phyloP scores from a whole-genome alignment of 1,284 basidiomycete genomes.

The Athelia sp. region DNA sequence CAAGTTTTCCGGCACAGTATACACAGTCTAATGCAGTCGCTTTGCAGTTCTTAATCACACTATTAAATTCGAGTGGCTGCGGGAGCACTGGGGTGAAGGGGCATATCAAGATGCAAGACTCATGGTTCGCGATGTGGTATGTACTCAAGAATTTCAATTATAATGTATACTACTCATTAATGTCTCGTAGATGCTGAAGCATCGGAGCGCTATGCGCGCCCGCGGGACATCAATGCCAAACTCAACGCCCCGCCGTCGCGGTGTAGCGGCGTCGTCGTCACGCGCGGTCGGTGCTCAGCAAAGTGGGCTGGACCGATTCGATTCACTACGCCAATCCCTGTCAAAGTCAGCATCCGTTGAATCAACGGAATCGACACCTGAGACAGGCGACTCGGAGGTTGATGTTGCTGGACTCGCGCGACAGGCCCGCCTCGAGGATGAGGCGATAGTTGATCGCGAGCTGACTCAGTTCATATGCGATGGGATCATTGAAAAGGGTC shows the following conservation, averaged over 20 bases:
- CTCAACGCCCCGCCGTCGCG: background rate
- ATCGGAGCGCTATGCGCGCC: background rate
- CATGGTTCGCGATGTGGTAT: conserved; percentile 7
- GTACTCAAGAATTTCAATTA: background rate
- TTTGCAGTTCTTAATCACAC: conserved; percentile 18
- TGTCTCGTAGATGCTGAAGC: conserved; percentile 2
- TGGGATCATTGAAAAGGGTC: conserved; percentile 1
- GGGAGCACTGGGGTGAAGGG: conserved; percentile 11
- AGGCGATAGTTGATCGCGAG: conserved; percentile 9
- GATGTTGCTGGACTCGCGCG: background rate
- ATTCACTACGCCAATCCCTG: conserved; percentile 1
- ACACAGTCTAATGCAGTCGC: background rate
- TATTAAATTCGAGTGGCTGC: conserved; percentile 17
- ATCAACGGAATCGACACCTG: background rate
- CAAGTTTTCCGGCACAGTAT: background rate
- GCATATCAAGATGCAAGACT: conserved; percentile 9
- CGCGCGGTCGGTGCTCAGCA: background rate
- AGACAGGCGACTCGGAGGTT: background rate
- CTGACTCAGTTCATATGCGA: conserved; percentile 8
- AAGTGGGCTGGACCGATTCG: background rate
- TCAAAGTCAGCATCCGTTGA: background rate
- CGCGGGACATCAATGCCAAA: background rate
- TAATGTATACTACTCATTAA: background rate
- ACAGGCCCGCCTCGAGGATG: conserved; percentile 6
- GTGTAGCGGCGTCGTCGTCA: background rate